Evolutionary conservation across 2,329 filamentous ascomycete species (phyloP), one percentile per base, ranked within the genome.

Genomic region (Mariannaea elegans): DNA sequence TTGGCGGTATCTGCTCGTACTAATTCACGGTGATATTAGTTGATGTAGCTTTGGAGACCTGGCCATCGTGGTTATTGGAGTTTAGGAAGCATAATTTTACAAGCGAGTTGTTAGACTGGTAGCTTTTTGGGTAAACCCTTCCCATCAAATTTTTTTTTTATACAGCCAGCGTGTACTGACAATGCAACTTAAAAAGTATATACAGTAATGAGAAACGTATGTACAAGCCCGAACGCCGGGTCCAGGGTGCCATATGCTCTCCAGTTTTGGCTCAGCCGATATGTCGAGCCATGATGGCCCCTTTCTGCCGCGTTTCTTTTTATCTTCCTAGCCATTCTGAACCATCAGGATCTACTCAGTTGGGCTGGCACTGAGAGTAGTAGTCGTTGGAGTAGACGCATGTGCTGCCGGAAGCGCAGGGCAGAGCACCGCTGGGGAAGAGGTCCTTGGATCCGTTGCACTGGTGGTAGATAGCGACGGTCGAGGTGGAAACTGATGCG

Each of bases 1-100:
- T 88, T 50, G 93, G 87, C 5, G 87, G 86, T 0, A 84, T 87
- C 29, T 87, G 85, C 68, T 78, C 84, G 61, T 87, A 63, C 57
- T 41, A 31, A 31, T 24, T 16, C n/a, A 36, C 2, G n/a, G 23
- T 12, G 5, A 19, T 23, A 8, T 3, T n/a, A 14, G 27, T 32
- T 38, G 6, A 7, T 34, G 19, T 46, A 21, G 7, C 57, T 27
- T 31, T 13, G 6, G 19, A 10, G 38, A 42, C 18, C 3, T 2
- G 13, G 12, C 41, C n/a, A 10, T 24, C 27, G 19, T 19, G 21
- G 21, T 5, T 38, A 49, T 53, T 41, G 36, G 47, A 44, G 39
- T 32, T 23, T 42, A 9, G 29, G n/a, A n/a, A 19, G n/a, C 51
- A 19, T 36, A 7, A 18, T 34, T 42, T 54, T 9, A 48, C 13